Base-by-base conservation (phyloP, 1,284 basidiomycete species). In the Papiliotrema nemorosa region DNA sequence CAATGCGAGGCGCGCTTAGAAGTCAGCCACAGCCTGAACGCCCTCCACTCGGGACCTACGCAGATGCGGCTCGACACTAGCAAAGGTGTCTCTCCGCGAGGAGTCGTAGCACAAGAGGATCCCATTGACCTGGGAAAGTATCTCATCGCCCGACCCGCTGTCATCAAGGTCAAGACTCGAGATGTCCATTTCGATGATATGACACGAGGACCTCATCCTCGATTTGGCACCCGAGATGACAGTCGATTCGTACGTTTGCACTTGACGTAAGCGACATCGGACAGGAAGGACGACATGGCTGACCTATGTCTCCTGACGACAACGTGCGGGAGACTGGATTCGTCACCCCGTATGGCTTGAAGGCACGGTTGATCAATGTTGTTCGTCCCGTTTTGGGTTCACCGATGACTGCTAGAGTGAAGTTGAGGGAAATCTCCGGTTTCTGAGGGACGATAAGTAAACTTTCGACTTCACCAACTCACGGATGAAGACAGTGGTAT, bases 91-190 rank as follows among this genome's bases (percentile, higher is more conserved):
- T 22, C 47, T 25, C n/a, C 60, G 55, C 2, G 53, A 56, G 3
- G 72, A 70, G 50, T 74, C 72, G 52, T 75, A 76, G 52, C 72
- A 74, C 16, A 74, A 49, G 20, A 74, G 62, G 20, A 60, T 65
- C 1, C 70, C 74, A 7, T 69, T 64, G 5, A 73, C 52, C 0
- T 46, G 43, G 12, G 64, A 60, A 40, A 71, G 38, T 10, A 39
- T 50, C 7, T 54, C 29, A 2, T 68, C 67, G 66, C 66, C 73
- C 6, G 62, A 20, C 9, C 47, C 22, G 13, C 3, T 34, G 13
- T 29, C 25, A 6, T 54, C 44, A 5, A 62, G 44, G 22, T 62
- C 44, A 5, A 72, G 49, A 12, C 54, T 44, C 3, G 44, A 24
- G 16, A 75, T 55, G 46, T 67, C 61, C 55, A 74, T 50, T 50